Percentiles rank a stretch among this genome's conserved stretches.
Conservation (phyloP, 1,284 basidiomycete species). For the Kwoniella shivajii region DNA sequence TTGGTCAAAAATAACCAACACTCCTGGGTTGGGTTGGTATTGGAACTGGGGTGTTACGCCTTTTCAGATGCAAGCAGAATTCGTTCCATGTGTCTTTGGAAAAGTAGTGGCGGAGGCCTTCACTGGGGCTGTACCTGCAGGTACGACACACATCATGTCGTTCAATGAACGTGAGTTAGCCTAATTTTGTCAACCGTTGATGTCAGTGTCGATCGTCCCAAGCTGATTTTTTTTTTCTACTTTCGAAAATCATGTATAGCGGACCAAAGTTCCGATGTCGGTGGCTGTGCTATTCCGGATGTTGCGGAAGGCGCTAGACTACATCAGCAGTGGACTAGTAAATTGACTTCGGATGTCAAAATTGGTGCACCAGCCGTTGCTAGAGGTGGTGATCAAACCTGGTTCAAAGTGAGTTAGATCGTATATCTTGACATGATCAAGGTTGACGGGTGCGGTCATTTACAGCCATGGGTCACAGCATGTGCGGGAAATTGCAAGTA, state of each 20-base stretch:
- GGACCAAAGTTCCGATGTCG: slow-evolving; percentile 16
- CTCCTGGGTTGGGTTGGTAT: slow-evolving; percentile 16
- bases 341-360: slow-evolving; percentile 24
- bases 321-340: slow-evolving; percentile 34
- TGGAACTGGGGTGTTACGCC: slow-evolving; percentile 16
- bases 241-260: slow-evolving; percentile 11
- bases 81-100: slow-evolving; percentile 23
- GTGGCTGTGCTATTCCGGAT: slow-evolving; percentile 16
- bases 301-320: slow-evolving; percentile 27
- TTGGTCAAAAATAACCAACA: background rate
- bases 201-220: too few species aligned
- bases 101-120: slow-evolving; percentile 16
- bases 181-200: too few species aligned
- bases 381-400: slow-evolving; percentile 32
- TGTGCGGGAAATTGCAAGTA: slow-evolving; percentile 40
- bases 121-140: slow-evolving; percentile 7
- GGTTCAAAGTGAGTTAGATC: slow-evolving; percentile 31
- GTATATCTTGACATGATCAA: background rate
- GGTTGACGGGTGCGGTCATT: background rate
- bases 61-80: slow-evolving; percentile 11
- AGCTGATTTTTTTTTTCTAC: background rate
- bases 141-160: slow-evolving; percentile 26
- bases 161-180: slow-evolving; percentile 49
- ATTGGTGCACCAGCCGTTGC: slow-evolving; percentile 42
- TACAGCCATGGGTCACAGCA: slow-evolving; percentile 20